Evolutionary conservation across 2,329 filamentous ascomycete species (phyloP), one percentile per base, ranked within the genome.

Genomic region (Amauroascus verrucosus): DNA sequence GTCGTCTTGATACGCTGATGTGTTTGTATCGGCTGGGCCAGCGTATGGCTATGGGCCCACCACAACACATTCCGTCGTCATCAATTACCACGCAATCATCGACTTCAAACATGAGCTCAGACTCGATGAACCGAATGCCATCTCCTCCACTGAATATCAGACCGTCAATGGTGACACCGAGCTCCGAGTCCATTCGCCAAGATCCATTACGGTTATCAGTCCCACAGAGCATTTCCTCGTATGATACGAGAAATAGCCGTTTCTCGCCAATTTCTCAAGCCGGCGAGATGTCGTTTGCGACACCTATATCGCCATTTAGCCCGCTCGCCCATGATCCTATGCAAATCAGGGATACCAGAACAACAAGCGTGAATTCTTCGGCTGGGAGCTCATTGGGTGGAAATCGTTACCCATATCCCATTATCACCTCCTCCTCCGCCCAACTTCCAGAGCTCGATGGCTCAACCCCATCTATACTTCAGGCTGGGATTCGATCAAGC

Each of bases 21-120:
- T 64, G 67, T 38, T 58, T 72, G n/a, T 62, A 64, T 18, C 62
- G 67, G 46, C 54, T 70, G 16, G 65, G 67, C 32, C 64, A 70
- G 54, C 59, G 67, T 16, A 56, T 68, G 14, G 59, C 47, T 18
- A 18, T 45, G 49, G 16, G n/a, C 22, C 26, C 48, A 30, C 38
- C 38, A 8, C 35, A 46, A 30, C 28, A 33, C 11, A 40, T 20
- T 13, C 41, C 41, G 20, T 16, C 38, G 26, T 24, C 26, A 14
- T 22, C 28, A 2, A 57, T 9, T 56, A 59, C 3, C 32, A 9
- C 50, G 20, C 35, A 43, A 8, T 14, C 16, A 22, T 24, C 51
- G 8, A 41, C 8, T 14, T 13, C 58, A 30, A 20, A 20, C 26
- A 37, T 45, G 33, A 33, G 43, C 16, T 52, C 50, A 8, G 38